phyloP scores from a whole-genome alignment of 2,329 filamentous ascomycete species.

The Pyricularia sp. region DNA sequence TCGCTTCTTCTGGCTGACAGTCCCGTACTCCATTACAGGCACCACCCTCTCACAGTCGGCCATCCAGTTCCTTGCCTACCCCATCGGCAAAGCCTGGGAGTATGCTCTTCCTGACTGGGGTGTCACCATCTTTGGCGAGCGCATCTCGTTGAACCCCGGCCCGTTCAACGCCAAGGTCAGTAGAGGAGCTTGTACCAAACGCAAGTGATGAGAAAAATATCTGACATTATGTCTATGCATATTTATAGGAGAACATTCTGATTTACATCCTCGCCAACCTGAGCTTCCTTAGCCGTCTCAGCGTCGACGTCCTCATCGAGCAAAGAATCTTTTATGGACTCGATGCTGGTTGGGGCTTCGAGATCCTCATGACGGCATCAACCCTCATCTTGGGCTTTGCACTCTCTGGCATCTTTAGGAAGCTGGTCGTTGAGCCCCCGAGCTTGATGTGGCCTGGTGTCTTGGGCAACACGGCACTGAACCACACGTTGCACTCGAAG shows the following conservation, averaged over 20 bases:
- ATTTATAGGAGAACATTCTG: constrained; percentile 24
- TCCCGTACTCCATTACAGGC: constrained; percentile 21
- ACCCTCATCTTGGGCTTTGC: constrained; percentile 37
- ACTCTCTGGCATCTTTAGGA: constrained; percentile 32
- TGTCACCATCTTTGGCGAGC: constrained; percentile 14
- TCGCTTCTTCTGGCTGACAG: constrained; percentile 26
- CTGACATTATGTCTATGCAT: neutral
- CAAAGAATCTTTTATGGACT: constrained; percentile 32
- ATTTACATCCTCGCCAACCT: constrained; percentile 36
- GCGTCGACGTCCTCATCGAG: constrained; percentile 23
- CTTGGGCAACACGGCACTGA: constrained; percentile 36
- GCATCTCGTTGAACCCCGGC: constrained; percentile 27
- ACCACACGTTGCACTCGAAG: constrained; percentile 29
- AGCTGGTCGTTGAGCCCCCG: constrained; percentile 34
- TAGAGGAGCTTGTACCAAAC: constrained; percentile 7
- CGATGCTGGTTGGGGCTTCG: constrained; percentile 32
- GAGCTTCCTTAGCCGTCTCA: constrained; percentile 29
- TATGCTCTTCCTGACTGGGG: constrained; percentile 20
- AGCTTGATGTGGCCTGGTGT: constrained; percentile 44
- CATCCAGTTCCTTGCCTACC: constrained; percentile 33
- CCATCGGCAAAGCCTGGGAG: constrained; percentile 30
- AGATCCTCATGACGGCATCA: constrained; percentile 29
- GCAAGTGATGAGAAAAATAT: neutral
- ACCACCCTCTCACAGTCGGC: constrained; percentile 23
- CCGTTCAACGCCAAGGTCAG: constrained; percentile 22